Evolutionary conservation across 371 early-diverging fungal genomes (phyloP).

Genomic region (Mucor indicus): DNA sequence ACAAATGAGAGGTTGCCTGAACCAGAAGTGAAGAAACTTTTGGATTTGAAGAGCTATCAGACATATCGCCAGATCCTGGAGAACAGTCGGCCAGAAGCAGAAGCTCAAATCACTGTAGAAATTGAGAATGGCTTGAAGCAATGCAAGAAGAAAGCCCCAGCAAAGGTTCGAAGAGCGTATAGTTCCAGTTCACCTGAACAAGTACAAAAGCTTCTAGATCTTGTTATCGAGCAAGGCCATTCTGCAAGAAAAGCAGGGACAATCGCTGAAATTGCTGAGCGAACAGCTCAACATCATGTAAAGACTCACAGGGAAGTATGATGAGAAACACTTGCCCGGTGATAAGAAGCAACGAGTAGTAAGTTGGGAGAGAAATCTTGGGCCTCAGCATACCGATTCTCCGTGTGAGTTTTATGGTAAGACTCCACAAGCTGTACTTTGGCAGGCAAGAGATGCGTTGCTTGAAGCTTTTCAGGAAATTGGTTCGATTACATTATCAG

Average conservation of each 20-base stretch:
- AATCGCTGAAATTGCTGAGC: slow-evolving; percentile 3
- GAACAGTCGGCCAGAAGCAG: background rate
- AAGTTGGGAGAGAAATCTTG: slow-evolving; percentile 4
- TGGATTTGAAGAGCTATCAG: slow-evolving; percentile 8
- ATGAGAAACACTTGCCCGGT: slow-evolving; percentile 5
- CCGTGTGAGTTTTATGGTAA: slow-evolving; percentile 1
- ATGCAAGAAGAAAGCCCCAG: too few species aligned
- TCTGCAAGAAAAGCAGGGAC: slow-evolving; percentile 9
- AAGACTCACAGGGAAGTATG: slow-evolving; percentile 9
- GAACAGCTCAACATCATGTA: slow-evolving; percentile 11
- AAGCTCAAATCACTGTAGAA: background rate
- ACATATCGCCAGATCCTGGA: background rate
- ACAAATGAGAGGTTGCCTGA: background rate
- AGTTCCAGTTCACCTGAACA: slow-evolving; percentile 5
- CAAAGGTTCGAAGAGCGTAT: slow-evolving; percentile 2
- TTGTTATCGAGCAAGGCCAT: slow-evolving; percentile 12
- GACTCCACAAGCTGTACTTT: background rate
- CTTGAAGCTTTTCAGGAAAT: slow-evolving; percentile 2
- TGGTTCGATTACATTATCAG: slow-evolving; percentile 1
- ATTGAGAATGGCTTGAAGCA: too few species aligned
- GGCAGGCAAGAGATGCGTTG: slow-evolving; percentile 7
- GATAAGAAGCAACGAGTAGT: background rate
- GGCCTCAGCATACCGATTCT: slow-evolving; percentile 1
- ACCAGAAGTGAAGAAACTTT: slow-evolving; percentile 3
- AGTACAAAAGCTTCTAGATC: slow-evolving; percentile 14